phyloP scores from a whole-genome alignment of 129 eudicot species.

The Oenanthe sinensis region DNA sequence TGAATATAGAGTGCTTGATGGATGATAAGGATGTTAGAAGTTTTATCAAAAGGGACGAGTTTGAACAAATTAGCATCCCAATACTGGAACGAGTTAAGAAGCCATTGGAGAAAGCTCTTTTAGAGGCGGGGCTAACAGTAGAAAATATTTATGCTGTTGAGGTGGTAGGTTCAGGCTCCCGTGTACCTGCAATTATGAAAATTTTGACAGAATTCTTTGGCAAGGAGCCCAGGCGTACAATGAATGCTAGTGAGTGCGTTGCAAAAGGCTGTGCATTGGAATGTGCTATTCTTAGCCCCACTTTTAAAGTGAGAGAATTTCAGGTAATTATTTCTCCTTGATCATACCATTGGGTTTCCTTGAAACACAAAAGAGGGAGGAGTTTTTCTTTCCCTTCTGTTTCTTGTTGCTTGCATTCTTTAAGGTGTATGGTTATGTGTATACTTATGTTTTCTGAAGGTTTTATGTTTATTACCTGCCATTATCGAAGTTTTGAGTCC shows the following conservation, averaged over 20 bases:
- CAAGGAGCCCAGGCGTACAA: constrained; percentile 91
- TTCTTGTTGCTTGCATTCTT: neutral
- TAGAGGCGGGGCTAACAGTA: constrained; percentile 59
- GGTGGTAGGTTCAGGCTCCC: constrained; percentile 92
- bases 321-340: constrained; percentile 28
- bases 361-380: neutral
- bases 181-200: constrained; percentile 81
- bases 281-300: constrained; percentile 88
- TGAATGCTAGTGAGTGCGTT: constrained; percentile 96
- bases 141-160: constrained; percentile 76
- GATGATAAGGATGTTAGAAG: constrained; percentile 92
- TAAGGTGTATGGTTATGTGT: neutral
- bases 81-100: constrained; percentile 83
- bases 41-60: constrained; percentile 78
- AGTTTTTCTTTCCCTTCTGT: neutral
- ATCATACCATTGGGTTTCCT: neutral
- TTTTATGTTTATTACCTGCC: neutral
- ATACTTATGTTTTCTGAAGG: neutral
- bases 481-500: neutral
- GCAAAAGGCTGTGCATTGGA: constrained; percentile 83
- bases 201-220: constrained; percentile 85
- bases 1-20: constrained; percentile 92
- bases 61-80: constrained; percentile 72
- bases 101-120: constrained; percentile 87
- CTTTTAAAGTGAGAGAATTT: constrained; percentile 83